Conservation (phyloP, 192 early-diverging fungal genomes). For the Dissophora ornata region DNA sequence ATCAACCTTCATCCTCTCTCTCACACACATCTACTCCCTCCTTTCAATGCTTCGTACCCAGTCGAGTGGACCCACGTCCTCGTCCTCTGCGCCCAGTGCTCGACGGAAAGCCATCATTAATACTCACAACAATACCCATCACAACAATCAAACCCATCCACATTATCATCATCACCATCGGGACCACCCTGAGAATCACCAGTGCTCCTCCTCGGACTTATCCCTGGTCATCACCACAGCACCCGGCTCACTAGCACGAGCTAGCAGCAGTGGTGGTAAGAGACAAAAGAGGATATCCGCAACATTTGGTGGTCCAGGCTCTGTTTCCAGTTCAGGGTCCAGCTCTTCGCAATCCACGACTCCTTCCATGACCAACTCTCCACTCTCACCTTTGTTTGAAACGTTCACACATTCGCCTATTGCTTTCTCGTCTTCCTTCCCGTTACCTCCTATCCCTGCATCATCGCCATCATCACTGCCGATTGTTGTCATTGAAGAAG, state of each 20-base stretch:
- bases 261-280: too few species aligned
- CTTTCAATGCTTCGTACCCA: background rate
- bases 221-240: background rate
- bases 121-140: background rate
- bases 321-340: constrained; percentile 19
- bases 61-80: background rate
- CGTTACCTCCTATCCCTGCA: too few species aligned
- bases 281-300: constrained; percentile 26
- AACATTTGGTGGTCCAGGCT: constrained; percentile 48
- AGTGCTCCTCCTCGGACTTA: too few species aligned
- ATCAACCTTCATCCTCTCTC: background rate
- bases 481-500: background rate
- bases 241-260: background rate
- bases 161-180: background rate
- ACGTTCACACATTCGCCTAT: background rate
- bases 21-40: background rate
- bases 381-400: constrained; percentile 11
- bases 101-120: constrained; percentile 8
- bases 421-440: background rate
- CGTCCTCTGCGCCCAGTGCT: background rate
- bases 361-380: constrained; percentile 3
- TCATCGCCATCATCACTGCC: too few species aligned
- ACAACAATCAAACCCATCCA: background rate
- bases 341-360: constrained; percentile 6
- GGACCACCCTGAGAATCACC: background rate